phyloP scores from a whole-genome alignment of 75 land plant species.

The Larix kaempferi region DNA sequence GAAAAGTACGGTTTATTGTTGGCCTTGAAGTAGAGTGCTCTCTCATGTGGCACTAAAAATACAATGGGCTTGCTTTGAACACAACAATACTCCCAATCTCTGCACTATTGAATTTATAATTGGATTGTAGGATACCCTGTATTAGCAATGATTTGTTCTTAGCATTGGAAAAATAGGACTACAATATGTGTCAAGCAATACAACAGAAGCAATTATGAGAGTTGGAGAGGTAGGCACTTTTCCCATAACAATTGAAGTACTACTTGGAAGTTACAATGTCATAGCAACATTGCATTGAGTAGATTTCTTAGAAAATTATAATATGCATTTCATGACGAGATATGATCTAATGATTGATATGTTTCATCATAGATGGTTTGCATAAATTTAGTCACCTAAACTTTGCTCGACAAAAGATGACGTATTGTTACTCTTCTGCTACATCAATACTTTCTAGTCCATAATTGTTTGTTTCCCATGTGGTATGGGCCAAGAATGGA shows the following conservation, averaged over 20 bases:
- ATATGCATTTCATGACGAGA: not conserved
- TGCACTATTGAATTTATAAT: not conserved
- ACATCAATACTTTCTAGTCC: slow-evolving; percentile 76
- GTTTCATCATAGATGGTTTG: slow-evolving; percentile 53
- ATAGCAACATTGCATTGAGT: not conserved
- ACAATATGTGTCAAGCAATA: slow-evolving; percentile 56
- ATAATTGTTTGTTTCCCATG: slow-evolving; percentile 63
- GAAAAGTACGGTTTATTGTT: no score
- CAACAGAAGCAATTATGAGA: slow-evolving; percentile 59
- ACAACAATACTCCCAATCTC: no score
- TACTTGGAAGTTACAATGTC: not conserved
- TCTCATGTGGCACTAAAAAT: no score
- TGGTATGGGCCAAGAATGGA: slow-evolving; percentile 73
- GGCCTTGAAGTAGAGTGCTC: no score
- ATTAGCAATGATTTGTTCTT: slow-evolving; percentile 45
- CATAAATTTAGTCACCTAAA: slow-evolving; percentile 50
- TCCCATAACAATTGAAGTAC: not conserved
- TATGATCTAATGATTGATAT: no score
- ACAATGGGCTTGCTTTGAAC: no score
- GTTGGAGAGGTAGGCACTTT: slow-evolving; percentile 47
- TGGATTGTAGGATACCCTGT: slow-evolving; percentile 38
- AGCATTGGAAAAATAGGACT: slow-evolving; percentile 70
- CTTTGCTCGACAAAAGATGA: slow-evolving; percentile 68
- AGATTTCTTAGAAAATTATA: not conserved
- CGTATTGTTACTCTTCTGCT: slow-evolving; percentile 82